Base-by-base conservation (phyloP, 169 alveolate species). In the Cryptosporidium parvum region DNA sequence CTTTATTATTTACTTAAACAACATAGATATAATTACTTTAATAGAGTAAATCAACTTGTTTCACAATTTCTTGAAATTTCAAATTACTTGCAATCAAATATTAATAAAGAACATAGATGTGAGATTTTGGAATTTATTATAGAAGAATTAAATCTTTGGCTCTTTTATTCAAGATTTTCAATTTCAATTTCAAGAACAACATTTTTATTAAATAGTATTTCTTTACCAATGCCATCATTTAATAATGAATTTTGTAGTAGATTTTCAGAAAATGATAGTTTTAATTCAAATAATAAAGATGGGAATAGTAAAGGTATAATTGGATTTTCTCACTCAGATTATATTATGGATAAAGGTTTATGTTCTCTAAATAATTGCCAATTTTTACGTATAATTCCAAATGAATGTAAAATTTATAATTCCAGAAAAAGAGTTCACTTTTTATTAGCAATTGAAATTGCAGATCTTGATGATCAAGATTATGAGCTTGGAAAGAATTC, bases 341-440 rank as follows among this genome's bases (percentile, higher is more conserved):
- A 37, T 62, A 58, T 51, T 21, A 62, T 33, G 23, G 68, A 59
- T 44, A 62, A n/a, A 33, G 29, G 80, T 26, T 42, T 80, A 23
- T 48, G 33, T 26, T 53, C 68, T 23, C 31, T 80, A 58, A 93
- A 89, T n/a, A 48, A 86, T 44, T 93, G 93, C 69, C 96, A 94
- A 70, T 93, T 96, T 18, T 86, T 96, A 39, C 87, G 96, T 29
- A 91, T 96, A 48, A 93, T 93, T 33, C 93, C 92, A 51, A 93
- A 91, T 56, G 98, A 96, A 69, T 87, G 95, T 51, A 93, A 93
- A 71, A 94, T 95, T 61, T 95, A 94, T 93, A 91, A 93, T 44
- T 94, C 97, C 21, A 94, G 93, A 62, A 95, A 94, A 65, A 91
- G 98, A 26, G 97, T 97, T 8, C 98, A 97, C 7, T 96, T 94